phyloP scores from a whole-genome alignment of 345 rosid species.

The Aquilaria malaccensis region DNA sequence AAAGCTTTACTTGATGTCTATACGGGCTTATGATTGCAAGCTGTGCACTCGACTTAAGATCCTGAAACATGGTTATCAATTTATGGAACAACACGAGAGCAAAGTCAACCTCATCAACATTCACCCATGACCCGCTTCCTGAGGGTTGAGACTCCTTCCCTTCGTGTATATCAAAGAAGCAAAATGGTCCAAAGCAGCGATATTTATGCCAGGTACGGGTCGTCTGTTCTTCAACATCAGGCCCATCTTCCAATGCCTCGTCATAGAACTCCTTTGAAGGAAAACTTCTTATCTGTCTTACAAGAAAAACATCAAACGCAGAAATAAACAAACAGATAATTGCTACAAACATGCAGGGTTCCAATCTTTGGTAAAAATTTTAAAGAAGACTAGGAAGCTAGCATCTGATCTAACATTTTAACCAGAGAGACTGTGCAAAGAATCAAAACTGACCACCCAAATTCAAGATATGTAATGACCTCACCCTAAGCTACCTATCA shows the following conservation, averaged over 20 bases:
- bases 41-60: slow-evolving; percentile 83
- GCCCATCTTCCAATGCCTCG: slow-evolving; percentile 76
- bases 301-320: neutral
- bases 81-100: slow-evolving; percentile 73
- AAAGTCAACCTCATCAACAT: slow-evolving; percentile 79
- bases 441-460: no score
- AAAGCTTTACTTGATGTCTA: slow-evolving; percentile 82
- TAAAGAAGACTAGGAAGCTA: neutral
- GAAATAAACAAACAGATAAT: neutral
- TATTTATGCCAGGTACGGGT: slow-evolving; percentile 74
- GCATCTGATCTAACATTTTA: neutral
- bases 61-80: slow-evolving; percentile 62
- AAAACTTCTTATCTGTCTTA: slow-evolving; percentile 71
- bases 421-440: no score
- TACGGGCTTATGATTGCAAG: slow-evolving; percentile 88
- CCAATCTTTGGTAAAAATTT: no score
- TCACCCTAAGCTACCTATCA: neutral
- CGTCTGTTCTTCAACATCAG: slow-evolving; percentile 56
- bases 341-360: neutral
- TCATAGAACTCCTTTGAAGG: slow-evolving; percentile 84
- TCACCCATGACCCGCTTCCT: slow-evolving; percentile 80
- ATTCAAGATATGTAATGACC: no score
- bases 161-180: slow-evolving; percentile 81
- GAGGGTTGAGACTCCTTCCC: slow-evolving; percentile 83
- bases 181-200: slow-evolving; percentile 87